A percentile compares a stretch with the other conserved stretches of the same genome.
These are phyloP conservation scores for Nemania bipapillata DNA, from an alignment of 2,329 filamentous ascomycete genomes.

Conservation along the genomic window DNA sequence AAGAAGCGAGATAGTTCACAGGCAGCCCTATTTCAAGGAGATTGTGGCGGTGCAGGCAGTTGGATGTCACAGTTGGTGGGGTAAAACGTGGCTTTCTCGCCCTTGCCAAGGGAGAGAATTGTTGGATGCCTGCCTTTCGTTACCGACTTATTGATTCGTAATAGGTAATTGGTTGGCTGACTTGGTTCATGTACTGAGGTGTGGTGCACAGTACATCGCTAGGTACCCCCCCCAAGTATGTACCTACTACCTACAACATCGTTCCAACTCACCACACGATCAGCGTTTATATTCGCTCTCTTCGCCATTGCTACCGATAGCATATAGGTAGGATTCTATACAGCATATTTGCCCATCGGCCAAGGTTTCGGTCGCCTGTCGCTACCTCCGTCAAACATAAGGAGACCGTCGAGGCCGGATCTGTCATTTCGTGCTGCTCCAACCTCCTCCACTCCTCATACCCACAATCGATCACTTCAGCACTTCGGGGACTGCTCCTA, in stretches of 20 bases:
- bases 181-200: slow-evolving; percentile 18
- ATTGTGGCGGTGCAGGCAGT: slow-evolving; percentile 28
- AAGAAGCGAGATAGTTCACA: not conserved
- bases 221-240: slow-evolving; percentile 20
- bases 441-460: not conserved
- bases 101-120: slow-evolving; percentile 22
- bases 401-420: slow-evolving; percentile 13
- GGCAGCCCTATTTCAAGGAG: not conserved
- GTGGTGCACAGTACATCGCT: slow-evolving; percentile 12
- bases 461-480: slow-evolving; percentile 5
- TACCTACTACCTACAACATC: slow-evolving; percentile 12
- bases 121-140: slow-evolving; percentile 26
- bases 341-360: not conserved
- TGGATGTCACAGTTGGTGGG: slow-evolving; percentile 23
- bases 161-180: slow-evolving; percentile 21
- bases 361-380: not conserved
- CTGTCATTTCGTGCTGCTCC: slow-evolving; percentile 17
- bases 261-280: slow-evolving; percentile 13
- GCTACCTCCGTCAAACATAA: slow-evolving; percentile 9
- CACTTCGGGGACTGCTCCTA: slow-evolving; percentile 12
- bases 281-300: slow-evolving; percentile 9
- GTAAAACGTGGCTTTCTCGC: slow-evolving; percentile 37
- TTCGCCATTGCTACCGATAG: slow-evolving; percentile 15
- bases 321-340: slow-evolving; percentile 2
- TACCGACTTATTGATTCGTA: slow-evolving; percentile 25